A percentile compares a stretch with the other conserved stretches of the same genome.
These are phyloP conservation scores for Mycena latifolia DNA, from an alignment of 768 basidiomycete species.

Conservation along the genomic window DNA sequence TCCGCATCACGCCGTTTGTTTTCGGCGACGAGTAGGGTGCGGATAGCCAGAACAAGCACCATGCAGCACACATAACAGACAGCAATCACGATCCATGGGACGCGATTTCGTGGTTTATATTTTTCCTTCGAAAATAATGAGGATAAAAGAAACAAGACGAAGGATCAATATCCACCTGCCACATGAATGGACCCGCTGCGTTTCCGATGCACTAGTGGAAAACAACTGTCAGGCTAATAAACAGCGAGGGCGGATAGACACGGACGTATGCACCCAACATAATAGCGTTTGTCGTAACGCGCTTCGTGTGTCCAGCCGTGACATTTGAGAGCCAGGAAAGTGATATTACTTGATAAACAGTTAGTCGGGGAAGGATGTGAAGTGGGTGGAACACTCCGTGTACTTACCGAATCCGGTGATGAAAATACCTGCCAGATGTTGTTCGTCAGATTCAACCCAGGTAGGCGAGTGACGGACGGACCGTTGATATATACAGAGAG, in stretches of 20 bases:
- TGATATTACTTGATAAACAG: background rate
- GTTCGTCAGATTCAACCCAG: too few species aligned
- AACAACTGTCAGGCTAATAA: background rate
- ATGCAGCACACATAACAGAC: constrained; percentile 65
- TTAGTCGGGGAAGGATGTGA: background rate
- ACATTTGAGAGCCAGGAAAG: constrained; percentile 75
- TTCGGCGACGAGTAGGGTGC: constrained; percentile 67
- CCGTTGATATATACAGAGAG: constrained; percentile 57
- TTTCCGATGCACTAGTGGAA: constrained; percentile 69
- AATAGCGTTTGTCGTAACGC: constrained; percentile 78
- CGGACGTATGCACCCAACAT: constrained; percentile 72
- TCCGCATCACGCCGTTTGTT: constrained; percentile 72
- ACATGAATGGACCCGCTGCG: constrained; percentile 80
- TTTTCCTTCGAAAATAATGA: background rate
- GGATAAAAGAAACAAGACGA: too few species aligned
- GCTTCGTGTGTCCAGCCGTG: constrained; percentile 81
- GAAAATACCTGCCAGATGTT: constrained; percentile 37
- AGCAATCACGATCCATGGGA: constrained; percentile 83
- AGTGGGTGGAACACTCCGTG: background rate
- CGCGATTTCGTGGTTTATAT: constrained; percentile 61
- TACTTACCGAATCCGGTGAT: constrained; percentile 10
- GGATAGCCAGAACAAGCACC: constrained; percentile 66
- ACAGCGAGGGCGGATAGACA: background rate
- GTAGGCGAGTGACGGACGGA: constrained; percentile 21
- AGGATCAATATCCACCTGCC: constrained; percentile 56